A percentile compares a stretch with the other conserved stretches of the same genome.
These are phyloP conservation scores for Acrocalymma vagum DNA, from an alignment of 2,329 filamentous ascomycete species.

Conservation along the genomic window DNA sequence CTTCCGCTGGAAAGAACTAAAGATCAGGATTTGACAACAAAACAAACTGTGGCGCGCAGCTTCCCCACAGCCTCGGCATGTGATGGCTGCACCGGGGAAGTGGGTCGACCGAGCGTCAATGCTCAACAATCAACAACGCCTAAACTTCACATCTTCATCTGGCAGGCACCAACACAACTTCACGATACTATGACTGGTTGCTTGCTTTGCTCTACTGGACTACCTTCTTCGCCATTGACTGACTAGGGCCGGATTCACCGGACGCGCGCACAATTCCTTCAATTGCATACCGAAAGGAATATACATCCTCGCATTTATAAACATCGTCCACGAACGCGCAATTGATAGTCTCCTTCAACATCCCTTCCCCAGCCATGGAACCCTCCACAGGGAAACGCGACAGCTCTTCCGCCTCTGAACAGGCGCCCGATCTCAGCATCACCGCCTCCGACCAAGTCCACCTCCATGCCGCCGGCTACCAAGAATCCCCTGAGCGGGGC, in stretches of 20 bases:
- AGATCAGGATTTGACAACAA: too few relatives aligned
- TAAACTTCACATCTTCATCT: constrained; percentile 3
- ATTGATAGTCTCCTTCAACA: background rate
- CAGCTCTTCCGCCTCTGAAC: constrained; percentile 28
- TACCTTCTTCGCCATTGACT: background rate
- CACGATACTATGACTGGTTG: constrained; percentile 15
- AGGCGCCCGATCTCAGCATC: constrained; percentile 57
- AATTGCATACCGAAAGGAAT: background rate
- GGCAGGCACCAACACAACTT: constrained; percentile 7
- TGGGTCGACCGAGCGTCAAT: constrained; percentile 10
- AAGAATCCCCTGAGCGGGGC: constrained; percentile 66
- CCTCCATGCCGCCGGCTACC: constrained; percentile 55
- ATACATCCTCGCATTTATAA: background rate
- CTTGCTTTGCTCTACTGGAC: constrained; percentile 1
- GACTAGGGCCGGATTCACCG: background rate
- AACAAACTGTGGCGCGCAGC: constrained; percentile 8
- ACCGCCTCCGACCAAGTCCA: constrained; percentile 54
- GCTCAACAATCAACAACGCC: background rate
- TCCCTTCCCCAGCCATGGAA: constrained; percentile 16
- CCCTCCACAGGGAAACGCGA: constrained; percentile 24
- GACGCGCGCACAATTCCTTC: background rate
- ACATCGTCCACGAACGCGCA: background rate
- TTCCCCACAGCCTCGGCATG: constrained; percentile 29
- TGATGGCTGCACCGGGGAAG: constrained; percentile 18
- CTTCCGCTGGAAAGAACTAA: too few relatives aligned